Conservation (phyloP, 2,329 filamentous ascomycete genomes). For the Metarhizium brunneum region DNA sequence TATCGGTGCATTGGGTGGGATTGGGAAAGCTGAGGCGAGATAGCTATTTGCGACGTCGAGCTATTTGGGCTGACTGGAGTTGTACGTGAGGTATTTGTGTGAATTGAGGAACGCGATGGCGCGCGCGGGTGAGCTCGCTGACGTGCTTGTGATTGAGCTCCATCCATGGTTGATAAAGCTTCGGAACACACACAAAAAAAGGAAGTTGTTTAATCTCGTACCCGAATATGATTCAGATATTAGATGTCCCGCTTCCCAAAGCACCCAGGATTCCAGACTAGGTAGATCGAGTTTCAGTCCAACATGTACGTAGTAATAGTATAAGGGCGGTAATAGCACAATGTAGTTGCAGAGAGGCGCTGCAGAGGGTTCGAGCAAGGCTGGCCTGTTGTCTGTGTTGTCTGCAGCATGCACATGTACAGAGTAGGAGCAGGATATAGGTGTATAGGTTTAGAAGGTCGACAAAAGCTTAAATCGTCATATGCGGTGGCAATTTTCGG, state of each 20-base stretch:
- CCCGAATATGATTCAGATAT: background rate
- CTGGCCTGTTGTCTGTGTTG: background rate
- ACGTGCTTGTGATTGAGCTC: slow-evolving; percentile 13
- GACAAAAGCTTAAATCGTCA: background rate
- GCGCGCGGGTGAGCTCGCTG: slow-evolving; percentile 28
- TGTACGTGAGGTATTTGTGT: slow-evolving; percentile 30
- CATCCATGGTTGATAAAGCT: slow-evolving; percentile 19
- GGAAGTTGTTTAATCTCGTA: background rate
- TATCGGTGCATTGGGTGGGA: slow-evolving; percentile 29
- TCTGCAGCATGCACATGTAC: background rate
- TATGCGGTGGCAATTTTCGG: background rate
- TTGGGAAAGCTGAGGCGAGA: slow-evolving; percentile 24
- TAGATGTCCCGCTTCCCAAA: background rate
- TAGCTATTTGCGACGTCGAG: slow-evolving; percentile 29
- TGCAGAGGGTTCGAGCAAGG: background rate
- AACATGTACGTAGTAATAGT: background rate
- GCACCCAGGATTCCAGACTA: background rate
- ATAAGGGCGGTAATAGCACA: background rate
- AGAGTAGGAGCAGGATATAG: background rate
- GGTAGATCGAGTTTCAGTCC: background rate
- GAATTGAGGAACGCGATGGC: slow-evolving; percentile 36
- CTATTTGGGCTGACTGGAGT: slow-evolving; percentile 33
- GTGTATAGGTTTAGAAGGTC: background rate
- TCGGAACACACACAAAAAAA: background rate
- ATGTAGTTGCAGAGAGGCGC: background rate